Percentiles rank a stretch among this genome's conserved stretches.
Conservation (phyloP, 345 rosid species). For the Populus ilicifolia region DNA sequence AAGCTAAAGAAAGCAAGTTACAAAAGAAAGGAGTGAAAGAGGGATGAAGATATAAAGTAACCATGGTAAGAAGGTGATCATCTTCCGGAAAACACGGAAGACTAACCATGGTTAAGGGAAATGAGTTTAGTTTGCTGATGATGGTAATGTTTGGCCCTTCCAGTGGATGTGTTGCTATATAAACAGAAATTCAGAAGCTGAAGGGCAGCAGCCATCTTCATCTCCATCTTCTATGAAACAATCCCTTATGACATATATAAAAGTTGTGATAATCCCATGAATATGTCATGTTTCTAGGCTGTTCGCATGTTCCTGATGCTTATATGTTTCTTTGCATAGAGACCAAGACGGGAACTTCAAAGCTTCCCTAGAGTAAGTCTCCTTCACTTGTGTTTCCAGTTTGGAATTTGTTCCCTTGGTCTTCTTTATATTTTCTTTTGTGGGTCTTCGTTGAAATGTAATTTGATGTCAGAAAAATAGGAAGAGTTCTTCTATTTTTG, state of each 20-base stretch:
- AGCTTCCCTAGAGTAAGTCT: constrained; percentile 23
- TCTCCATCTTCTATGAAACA: neutral
- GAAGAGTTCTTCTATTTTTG: neutral
- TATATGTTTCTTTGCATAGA: neutral
- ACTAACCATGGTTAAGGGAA: constrained; percentile 47
- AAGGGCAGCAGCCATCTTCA: constrained; percentile 6
- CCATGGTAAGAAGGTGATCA: constrained; percentile 35
- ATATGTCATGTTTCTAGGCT: neutral
- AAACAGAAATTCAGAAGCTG: constrained; percentile 13
- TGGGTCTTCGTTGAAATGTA: constrained; percentile 14
- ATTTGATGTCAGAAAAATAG: neutral
- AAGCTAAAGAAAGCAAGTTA: neutral
- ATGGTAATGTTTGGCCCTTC: neutral
- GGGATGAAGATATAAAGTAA: constrained; percentile 61
- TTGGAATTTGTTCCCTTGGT: neutral
- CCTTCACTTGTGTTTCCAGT: neutral
- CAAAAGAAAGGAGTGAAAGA: neutral
- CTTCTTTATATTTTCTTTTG: neutral
- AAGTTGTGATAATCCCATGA: neutral
- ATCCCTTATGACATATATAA: neutral
- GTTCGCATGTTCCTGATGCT: neutral
- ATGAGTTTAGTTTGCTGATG: constrained; percentile 24
- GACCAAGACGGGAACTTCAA: neutral
- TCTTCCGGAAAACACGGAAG: constrained; percentile 31
- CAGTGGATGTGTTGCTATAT: constrained; percentile 11